These are phyloP conservation scores for Penicillium expansum DNA, from an alignment of 2,329 filamentous ascomycete genomes.

Conservation along the genomic window DNA sequence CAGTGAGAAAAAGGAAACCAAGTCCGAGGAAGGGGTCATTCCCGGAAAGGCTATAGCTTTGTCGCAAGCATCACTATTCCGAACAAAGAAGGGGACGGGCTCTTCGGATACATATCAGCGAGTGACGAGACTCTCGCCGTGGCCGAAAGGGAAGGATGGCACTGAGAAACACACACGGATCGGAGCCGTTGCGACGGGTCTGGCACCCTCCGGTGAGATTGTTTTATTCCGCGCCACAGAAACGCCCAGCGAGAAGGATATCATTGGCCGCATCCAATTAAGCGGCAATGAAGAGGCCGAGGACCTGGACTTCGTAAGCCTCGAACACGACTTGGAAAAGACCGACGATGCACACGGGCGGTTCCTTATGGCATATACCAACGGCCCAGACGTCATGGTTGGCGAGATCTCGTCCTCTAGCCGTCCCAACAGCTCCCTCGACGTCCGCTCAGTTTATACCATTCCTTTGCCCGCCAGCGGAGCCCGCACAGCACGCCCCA, in stretches of 20 bases:
- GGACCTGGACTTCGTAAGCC: constrained; percentile 43
- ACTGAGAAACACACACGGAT: constrained; percentile 58
- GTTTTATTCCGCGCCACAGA: constrained; percentile 71
- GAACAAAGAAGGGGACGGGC: constrained; percentile 32
- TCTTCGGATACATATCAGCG: constrained; percentile 58
- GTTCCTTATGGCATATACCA: constrained; percentile 75
- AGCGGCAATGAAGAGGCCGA: constrained; percentile 52
- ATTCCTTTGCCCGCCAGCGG: constrained; percentile 40
- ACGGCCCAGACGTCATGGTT: constrained; percentile 70
- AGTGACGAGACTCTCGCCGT: constrained; percentile 56
- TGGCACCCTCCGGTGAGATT: constrained; percentile 73
- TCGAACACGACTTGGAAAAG: constrained; percentile 24
- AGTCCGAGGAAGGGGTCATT: constrained; percentile 14
- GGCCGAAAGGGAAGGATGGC: constrained; percentile 37
- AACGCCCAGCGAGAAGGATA: constrained; percentile 50
- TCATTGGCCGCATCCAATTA: constrained; percentile 55
- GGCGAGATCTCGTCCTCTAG: constrained; percentile 57
- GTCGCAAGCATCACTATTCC: constrained; percentile 54
- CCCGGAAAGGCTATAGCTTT: constrained; percentile 44
- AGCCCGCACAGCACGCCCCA: constrained; percentile 41
- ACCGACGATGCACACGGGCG: constrained; percentile 27
- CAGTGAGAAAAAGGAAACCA: constrained; percentile 16
- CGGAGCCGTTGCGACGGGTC: constrained; percentile 74
- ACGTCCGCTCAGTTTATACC: constrained; percentile 39
- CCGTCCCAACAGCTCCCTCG: constrained; percentile 41